Evolutionary conservation across 108 stramenopile genomes (phyloP), one percentile per base, ranked within the genome.

Genomic region (Pseudonitzschia multiseries): DNA sequence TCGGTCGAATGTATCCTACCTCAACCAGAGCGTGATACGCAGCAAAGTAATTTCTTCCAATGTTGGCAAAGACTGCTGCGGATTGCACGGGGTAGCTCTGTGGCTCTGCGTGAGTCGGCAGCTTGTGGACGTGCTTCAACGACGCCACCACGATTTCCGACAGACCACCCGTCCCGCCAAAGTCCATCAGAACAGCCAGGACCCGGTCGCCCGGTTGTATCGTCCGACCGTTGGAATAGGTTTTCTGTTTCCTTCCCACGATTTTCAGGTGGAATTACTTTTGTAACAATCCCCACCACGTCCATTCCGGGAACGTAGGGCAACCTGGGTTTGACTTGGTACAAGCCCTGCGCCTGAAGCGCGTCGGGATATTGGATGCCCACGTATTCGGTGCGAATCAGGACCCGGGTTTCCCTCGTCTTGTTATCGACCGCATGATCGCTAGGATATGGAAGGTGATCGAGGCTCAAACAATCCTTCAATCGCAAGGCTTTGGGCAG

Each of bases 281-380:
- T 1, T 61, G 26, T 9, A 18, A 90, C 86, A 1, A 72, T 57
- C 0, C 89, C 89, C 42, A 83, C 80, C 63, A 86, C 83, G 67
- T 90, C 89, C 85, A 90, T 85, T 2, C 79, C 84, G 0, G 89
- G 89, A 14, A 84, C 80, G 70, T 90, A 90, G 13, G 89, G 89
- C n/a, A 90, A 65, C 18, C 27, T 43, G 18, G 89, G 89, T 40
- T 70, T 61, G n/a, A 87, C 76, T 64, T 90, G 89, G 73, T 90
- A 90, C 29, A 84, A 46, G 27, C 89, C 89, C 53, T 76, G 76
- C 0, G 85, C 86, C 74, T 90, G 89, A 0, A 90, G 61, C 29
- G 83, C 85, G 57, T 90, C 89, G 22, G 89, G 89, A 74, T 90
- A 90, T 74, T 90, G 89, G 9, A 90, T 73, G n/a, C 89, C 89